Conservation (phyloP, 2,329 filamentous ascomycete genomes). For the Sphaerulina vaccinii region DNA sequence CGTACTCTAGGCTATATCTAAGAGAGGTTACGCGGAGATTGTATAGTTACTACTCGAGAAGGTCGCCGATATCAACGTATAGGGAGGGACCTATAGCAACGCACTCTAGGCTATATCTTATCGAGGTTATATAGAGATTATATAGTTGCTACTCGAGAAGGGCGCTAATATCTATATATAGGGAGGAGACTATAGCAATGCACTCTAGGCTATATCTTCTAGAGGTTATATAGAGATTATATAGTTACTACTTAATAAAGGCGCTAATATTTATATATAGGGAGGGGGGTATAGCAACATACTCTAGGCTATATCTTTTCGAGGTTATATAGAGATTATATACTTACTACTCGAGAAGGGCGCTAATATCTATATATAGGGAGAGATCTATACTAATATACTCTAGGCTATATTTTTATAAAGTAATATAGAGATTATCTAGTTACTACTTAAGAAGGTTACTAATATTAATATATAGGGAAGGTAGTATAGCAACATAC, state of each 20-base stretch:
- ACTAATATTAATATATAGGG: slow-evolving; percentile 23
- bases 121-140: slow-evolving; percentile 12
- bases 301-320: slow-evolving; percentile 14
- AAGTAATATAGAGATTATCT: slow-evolving; percentile 8
- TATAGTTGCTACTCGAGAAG: slow-evolving; percentile 18
- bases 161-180: slow-evolving; percentile 20
- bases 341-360: background rate
- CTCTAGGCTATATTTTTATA: background rate
- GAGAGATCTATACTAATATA: slow-evolving; percentile 5
- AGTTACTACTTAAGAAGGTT: slow-evolving; percentile 21
- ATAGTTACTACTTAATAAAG: slow-evolving; percentile 3
- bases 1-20: slow-evolving; percentile 16
- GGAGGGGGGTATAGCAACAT: slow-evolving; percentile 8
- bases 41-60: slow-evolving; percentile 20
- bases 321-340: slow-evolving; percentile 16
- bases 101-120: slow-evolving; percentile 14
- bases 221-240: slow-evolving; percentile 15
- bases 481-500: slow-evolving; percentile 16
- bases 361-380: slow-evolving; percentile 9
- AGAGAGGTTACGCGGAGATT: slow-evolving; percentile 11
- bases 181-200: slow-evolving; percentile 6
- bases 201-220: slow-evolving; percentile 15
- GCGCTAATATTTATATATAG: slow-evolving; percentile 16
- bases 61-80: slow-evolving; percentile 20
- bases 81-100: slow-evolving; percentile 6